Base-by-base conservation (phyloP, 2,329 filamentous ascomycete genomes). In the Stachybotrys echinatus region DNA sequence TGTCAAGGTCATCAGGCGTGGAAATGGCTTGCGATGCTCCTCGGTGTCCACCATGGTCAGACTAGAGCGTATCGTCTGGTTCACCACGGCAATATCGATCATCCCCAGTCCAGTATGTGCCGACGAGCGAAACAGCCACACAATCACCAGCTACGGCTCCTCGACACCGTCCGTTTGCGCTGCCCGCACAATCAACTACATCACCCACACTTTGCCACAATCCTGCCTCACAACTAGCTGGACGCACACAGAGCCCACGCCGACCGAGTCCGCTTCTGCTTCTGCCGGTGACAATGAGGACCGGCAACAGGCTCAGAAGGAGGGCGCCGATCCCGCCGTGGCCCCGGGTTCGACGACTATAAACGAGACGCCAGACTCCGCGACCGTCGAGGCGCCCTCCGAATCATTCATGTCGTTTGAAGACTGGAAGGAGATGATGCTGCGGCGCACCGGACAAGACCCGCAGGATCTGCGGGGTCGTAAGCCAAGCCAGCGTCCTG, bases 341-440 rank as follows among this genome's bases (percentile, higher is more conserved):
- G 20, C 42, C 20, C 18, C 42, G 5, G 18, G 23, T 6, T 7
- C 21, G 14, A 45, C 21, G 14, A 45, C 21, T 4, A 19, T 22
- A 5, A 18, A 22, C 22, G 22, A 44, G 6, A 22, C 51, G 14
- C 27, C 17, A 5, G 23, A 56, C 47, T 49, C 49, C 14, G 42
- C 42, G 2, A 53, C 37, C 23, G 62, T 63, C 21, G 58, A 61
- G 19, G 56, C 59, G 14, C 55, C 59, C 12, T 61, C 62, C 6
- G 56, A 20, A 4, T 40, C 91, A 6, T 97, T 97, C 66, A 83
- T 97, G 60, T 96, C 94, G 0, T 99, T 99, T 60, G 94, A 97
- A 65, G 92, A 97, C 61, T 99, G 94, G 94, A 97, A 96, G 72
- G 89, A 87, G 62, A 88, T 92, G 74, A 96, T 95, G 71, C 73